Evolutionary conservation across 768 basidiomycete species (phyloP).

Genomic region (Termitomyces sp.): DNA sequence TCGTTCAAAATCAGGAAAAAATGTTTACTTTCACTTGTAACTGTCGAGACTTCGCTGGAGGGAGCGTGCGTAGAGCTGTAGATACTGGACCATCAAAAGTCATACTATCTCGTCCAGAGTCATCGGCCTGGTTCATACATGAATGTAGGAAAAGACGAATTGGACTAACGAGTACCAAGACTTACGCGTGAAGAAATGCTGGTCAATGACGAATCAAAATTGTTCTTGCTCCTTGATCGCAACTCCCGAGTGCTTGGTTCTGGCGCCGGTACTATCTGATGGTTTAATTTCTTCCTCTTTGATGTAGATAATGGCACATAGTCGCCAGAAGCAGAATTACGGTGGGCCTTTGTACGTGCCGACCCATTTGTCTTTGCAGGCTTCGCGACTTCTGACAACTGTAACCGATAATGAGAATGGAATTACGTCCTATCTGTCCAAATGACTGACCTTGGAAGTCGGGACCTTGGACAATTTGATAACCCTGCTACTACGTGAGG

Average conservation of each 20-base stretch:
- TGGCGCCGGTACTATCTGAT: constrained; percentile 12
- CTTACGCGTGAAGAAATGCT: constrained; percentile 39
- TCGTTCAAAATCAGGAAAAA: not conserved
- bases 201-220: constrained; percentile 33
- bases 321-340: constrained; percentile 23
- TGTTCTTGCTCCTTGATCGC: constrained; percentile 42
- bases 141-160: constrained; percentile 16
- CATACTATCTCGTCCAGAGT: constrained; percentile 20
- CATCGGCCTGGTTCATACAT: constrained; percentile 24
- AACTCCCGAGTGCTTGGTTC: constrained; percentile 41
- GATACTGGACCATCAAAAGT: constrained; percentile 18
- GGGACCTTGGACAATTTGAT: constrained; percentile 14
- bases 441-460: constrained; percentile 15
- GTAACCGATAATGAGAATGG: not conserved
- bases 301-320: constrained; percentile 33
- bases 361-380: constrained; percentile 15
- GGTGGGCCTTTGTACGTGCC: constrained; percentile 15
- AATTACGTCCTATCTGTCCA: not conserved
- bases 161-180: not conserved
- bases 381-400: constrained; percentile 12
- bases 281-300: constrained; percentile 35
- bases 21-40: constrained; percentile 34
- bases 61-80: constrained; percentile 13
- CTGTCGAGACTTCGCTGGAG: constrained; percentile 21
- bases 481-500: constrained; percentile 16